Conservation (phyloP, 352 stramenopile genomes). For the Pythium insidiosum region DNA sequence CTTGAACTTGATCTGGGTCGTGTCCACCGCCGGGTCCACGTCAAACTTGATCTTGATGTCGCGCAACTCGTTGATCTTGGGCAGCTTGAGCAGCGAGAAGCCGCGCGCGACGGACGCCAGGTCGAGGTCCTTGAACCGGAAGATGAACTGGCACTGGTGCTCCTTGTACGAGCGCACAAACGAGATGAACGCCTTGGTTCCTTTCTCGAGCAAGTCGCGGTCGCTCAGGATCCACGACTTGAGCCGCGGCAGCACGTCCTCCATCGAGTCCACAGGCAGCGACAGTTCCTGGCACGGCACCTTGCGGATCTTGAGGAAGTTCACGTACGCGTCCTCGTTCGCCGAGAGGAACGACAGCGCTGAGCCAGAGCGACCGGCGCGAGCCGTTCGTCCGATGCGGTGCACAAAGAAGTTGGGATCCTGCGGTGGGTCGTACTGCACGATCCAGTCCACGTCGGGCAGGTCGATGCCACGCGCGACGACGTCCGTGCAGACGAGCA, state of each 20-base stretch:
- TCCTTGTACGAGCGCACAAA: constrained; percentile 99
- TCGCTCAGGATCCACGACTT: constrained; percentile 88
- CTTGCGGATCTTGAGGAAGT: constrained; percentile 93
- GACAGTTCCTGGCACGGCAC: constrained; percentile 87
- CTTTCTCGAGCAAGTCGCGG: constrained; percentile 97
- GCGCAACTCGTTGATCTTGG: constrained; percentile 84
- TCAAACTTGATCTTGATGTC: constrained; percentile 82
- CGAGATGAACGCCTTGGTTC: constrained; percentile 98
- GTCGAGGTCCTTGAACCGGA: constrained; percentile 97
- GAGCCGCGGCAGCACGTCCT: constrained; percentile 87
- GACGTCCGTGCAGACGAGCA: constrained; percentile 98
- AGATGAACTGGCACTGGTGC: constrained; percentile 98
- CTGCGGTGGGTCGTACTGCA: constrained; percentile 97
- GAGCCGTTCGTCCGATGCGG: constrained; percentile 95
- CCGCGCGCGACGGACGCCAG: constrained; percentile 86
- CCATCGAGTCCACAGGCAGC: constrained; percentile 48
- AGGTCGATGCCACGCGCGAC: constrained; percentile 98
- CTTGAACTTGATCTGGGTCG: constrained; percentile 91
- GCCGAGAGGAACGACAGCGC: constrained; percentile 94
- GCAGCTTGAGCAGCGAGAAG: constrained; percentile 77
- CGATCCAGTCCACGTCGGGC: constrained; percentile 97
- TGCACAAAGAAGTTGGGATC: constrained; percentile 99
- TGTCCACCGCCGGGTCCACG: constrained; percentile 79
- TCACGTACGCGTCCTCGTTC: constrained; percentile 96
- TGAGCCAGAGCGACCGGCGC: constrained; percentile 89